Conservation (phyloP, 2,329 filamentous ascomycete genomes). For the Claviceps monticola region DNA sequence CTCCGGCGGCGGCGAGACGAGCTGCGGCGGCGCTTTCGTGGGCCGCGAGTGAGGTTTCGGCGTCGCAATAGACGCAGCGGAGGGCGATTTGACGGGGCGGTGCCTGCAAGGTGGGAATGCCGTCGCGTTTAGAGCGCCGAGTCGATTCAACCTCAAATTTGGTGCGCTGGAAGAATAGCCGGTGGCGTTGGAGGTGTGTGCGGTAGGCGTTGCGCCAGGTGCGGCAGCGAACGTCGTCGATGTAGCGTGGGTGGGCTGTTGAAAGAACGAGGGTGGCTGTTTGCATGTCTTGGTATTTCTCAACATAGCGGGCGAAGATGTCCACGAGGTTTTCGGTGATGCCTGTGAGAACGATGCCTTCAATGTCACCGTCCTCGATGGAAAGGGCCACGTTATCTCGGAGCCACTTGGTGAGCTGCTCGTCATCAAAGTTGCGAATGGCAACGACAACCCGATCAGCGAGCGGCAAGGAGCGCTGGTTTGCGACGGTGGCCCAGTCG, state of each 20-base stretch:
- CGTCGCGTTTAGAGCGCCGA: slow-evolving; percentile 51
- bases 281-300: slow-evolving; percentile 65
- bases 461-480: slow-evolving; percentile 59
- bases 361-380: slow-evolving; percentile 54
- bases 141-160: slow-evolving; percentile 69
- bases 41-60: slow-evolving; percentile 37
- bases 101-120: slow-evolving; percentile 46
- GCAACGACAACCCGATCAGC: slow-evolving; percentile 63
- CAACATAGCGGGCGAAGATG: slow-evolving; percentile 61
- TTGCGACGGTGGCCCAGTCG: slow-evolving; percentile 61
- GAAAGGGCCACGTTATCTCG: slow-evolving; percentile 47
- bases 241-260: slow-evolving; percentile 60
- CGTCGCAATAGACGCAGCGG: slow-evolving; percentile 64
- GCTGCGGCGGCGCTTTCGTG: slow-evolving; percentile 13
- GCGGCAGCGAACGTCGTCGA: slow-evolving; percentile 61
- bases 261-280: slow-evolving; percentile 64
- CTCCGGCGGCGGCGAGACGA: not conserved
- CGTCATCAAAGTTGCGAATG: slow-evolving; percentile 49
- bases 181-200: slow-evolving; percentile 59
- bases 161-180: slow-evolving; percentile 58
- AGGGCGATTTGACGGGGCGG: slow-evolving; percentile 58
- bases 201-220: slow-evolving; percentile 63
- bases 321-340: slow-evolving; percentile 61
- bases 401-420: slow-evolving; percentile 53
- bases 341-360: slow-evolving; percentile 65